Evolutionary conservation across 352 stramenopile species (phyloP), one percentile per base, ranked within the genome.

Genomic region (Pythium dissotocum): DNA sequence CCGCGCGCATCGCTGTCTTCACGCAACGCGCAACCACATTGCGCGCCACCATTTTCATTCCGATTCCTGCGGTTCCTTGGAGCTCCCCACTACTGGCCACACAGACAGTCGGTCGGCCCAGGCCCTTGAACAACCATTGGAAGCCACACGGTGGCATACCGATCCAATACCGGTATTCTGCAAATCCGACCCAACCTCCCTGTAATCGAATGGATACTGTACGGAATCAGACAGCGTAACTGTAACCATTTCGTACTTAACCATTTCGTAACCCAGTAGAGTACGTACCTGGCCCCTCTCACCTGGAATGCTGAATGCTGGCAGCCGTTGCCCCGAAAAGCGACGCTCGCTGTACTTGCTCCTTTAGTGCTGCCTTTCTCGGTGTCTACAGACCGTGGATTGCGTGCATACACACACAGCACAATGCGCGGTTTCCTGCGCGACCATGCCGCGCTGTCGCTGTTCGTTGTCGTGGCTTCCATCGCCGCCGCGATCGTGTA

Each of bases 401-500:
- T 24, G 42, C 42, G 42, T 51, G n/a, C 42, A 5, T 7, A 18
- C 13, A 28, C 38, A 8, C 2, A 56, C 24, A 30, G 16, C 33
- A 30, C 33, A 40, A 71, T 75, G 63, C 69, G 63, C 14, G 33
- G 53, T 24, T 69, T 60, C 33, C 21, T 62, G 69, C 72, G 71
- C 63, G 71, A 61, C 30, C 84, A 90, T 53, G 63, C 76, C 51
- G 61, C 70, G 72, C 75, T 90, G 33, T 53, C 71, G 16, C 21
- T 72, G 21, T 78, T 81, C 46, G 61, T 90, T 6, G 60, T 75
- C 54, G 42, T 77, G 16, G 58, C 60, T 12, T 87, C 80, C 8
- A 70, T 88, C 32, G 46, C 82, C 48, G 67, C 84, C 1, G 65
- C 73, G 7, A 75, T 90, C 38, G 67, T 89, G 32, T 93, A 93